Conservation (phyloP, 768 basidiomycete species). For the Trametes cinnabarina region DNA sequence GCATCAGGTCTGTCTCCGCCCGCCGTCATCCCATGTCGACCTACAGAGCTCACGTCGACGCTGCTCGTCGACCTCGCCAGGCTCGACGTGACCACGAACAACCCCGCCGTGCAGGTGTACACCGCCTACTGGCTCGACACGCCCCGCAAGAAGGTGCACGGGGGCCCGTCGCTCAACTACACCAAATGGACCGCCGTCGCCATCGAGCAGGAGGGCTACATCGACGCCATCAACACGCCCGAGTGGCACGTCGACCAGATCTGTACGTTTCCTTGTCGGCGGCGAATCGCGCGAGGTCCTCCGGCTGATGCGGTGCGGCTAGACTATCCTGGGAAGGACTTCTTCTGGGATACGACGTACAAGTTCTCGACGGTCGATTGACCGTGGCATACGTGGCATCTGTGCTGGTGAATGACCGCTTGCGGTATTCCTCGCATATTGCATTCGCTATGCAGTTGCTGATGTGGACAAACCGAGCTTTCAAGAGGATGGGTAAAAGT, state of each 20-base stretch:
- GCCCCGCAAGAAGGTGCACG: constrained; percentile 47
- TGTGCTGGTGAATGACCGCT: no score
- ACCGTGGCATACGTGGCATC: not conserved
- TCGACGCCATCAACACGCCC: constrained; percentile 56
- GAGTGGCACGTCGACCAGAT: constrained; percentile 55
- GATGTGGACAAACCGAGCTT: no score
- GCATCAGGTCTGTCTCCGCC: constrained; percentile 41
- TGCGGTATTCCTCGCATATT: no score
- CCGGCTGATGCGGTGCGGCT: not conserved
- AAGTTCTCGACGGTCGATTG: constrained; percentile 40
- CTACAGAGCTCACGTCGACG: not conserved
- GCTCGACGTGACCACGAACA: constrained; percentile 49
- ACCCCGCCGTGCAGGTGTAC: constrained; percentile 52
- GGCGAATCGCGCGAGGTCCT: not conserved
- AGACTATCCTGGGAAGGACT: constrained; percentile 45
- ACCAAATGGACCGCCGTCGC: constrained; percentile 44
- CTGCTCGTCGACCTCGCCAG: constrained; percentile 24
- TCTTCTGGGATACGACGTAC: constrained; percentile 47
- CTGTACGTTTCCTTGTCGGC: constrained; percentile 34
- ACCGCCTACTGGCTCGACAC: constrained; percentile 46
- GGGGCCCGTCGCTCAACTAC: constrained; percentile 44
- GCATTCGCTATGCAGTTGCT: no score
- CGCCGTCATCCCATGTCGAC: not conserved
- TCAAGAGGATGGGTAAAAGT: no score
- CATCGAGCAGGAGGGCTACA: constrained; percentile 52